Base-by-base conservation (phyloP, 352 stramenopile species). In the Phytophthora pseudosyringae region DNA sequence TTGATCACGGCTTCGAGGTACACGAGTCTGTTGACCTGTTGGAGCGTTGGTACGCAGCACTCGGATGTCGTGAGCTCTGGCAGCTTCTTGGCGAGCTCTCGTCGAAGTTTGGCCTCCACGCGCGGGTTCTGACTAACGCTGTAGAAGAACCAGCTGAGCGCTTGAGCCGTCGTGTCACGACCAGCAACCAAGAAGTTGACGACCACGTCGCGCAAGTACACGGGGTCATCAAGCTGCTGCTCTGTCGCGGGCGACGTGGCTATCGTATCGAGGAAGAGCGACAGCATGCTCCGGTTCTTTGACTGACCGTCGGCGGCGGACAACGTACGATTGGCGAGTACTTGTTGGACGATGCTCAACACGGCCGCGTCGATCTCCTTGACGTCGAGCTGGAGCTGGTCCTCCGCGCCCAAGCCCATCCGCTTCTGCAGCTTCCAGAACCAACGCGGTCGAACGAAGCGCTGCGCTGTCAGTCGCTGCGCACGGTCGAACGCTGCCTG, bases 141-240 rank as follows among this genome's bases (percentile, higher is more conserved):
- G 54, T 73, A 85, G 52, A 94, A 84, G 57, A 94, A 80, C 88
- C 88, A 96, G 9, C 64, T 76, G 3, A 96, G 59, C 4, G 84
- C 73, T 46, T 89, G 85, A 16, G 89, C 84, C 0, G 85, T 94
- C 0, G 88, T 92, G 66, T 97, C 88, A 7, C 88, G 73, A 5
- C 88, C 89, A 35, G 86, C 85, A 36, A 96, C 71, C 12, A 97
- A 49, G 64, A 95, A 90, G 41, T 83, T 93, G 26, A 97, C 69
- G 12, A 91, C 79, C 7, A 96, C 76, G 61, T 95, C 85, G 21
- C 83, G 81, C n/a, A 95, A 33, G 39, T 75, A 85, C 0, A 52
- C 44, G 16, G 73, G 62, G 26, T 82, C 67, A 29, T 81, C 75
- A 2, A 39, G n/a, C 26, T 66, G 21, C 12, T 71, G 48, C 1